These are phyloP conservation scores for Fusarium sp. DNA, from an alignment of 2,329 filamentous ascomycete species.

Conservation along the genomic window DNA sequence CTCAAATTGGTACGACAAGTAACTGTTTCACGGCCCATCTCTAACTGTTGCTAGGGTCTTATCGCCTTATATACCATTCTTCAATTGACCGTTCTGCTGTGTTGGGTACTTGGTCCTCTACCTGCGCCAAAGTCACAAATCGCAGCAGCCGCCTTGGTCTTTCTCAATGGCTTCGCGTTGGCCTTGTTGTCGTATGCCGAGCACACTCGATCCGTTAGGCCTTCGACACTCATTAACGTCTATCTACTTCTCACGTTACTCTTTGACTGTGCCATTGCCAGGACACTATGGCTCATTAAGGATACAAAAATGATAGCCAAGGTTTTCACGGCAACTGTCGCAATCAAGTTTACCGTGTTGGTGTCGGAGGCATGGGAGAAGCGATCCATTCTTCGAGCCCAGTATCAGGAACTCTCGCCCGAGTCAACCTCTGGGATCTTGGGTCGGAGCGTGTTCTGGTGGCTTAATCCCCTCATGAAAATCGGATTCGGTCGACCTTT, in stretches of 20 bases:
- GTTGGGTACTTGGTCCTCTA: constrained; percentile 4
- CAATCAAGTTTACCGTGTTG: constrained; percentile 9
- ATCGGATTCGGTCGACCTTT: constrained; percentile 5
- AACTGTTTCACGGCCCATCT: neutral
- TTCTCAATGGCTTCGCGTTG: constrained; percentile 16
- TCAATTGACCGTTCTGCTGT: constrained; percentile 6
- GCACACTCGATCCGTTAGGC: constrained; percentile 20
- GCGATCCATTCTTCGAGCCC: constrained; percentile 11
- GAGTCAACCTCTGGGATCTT: constrained; percentile 19
- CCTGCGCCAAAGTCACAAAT: neutral
- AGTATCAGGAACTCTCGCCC: constrained; percentile 16
- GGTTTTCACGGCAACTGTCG: constrained; percentile 5
- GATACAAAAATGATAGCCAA: neutral
- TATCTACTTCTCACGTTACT: constrained; percentile 16
- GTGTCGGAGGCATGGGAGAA: constrained; percentile 20
- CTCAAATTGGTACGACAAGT: constrained; percentile 5
- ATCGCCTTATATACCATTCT: constrained; percentile 8
- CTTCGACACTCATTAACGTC: constrained; percentile 22
- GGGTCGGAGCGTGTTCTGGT: constrained; percentile 17
- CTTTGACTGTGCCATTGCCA: constrained; percentile 12
- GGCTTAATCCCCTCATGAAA: constrained; percentile 26
- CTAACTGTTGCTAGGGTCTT: neutral
- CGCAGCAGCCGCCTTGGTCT: constrained; percentile 15
- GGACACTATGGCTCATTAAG: constrained; percentile 10
- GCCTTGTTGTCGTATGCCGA: constrained; percentile 14